These are phyloP conservation scores for Alliaria petiolata DNA, from an alignment of 345 rosid genomes.

Conservation along the genomic window DNA sequence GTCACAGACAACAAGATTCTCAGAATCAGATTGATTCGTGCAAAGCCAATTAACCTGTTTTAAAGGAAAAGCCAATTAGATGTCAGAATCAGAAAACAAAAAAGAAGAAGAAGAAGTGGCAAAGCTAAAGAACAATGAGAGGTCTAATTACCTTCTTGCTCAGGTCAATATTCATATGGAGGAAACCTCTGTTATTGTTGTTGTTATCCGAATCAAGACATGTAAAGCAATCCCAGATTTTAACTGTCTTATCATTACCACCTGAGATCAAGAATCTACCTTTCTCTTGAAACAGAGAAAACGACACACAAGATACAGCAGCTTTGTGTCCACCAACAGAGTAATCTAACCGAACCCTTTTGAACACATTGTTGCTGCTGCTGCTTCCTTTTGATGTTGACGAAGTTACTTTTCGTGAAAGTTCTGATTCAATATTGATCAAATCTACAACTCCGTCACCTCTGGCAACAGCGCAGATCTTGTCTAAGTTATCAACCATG, in stretches of 20 bases:
- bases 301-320: conserved; percentile 79
- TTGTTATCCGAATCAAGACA: conserved; percentile 40
- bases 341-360: conserved; percentile 71
- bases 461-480: conserved; percentile 69
- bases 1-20: conserved; percentile 86
- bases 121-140: neutral
- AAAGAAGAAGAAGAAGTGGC: neutral
- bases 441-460: conserved; percentile 80
- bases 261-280: conserved; percentile 78
- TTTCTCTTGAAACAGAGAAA: conserved; percentile 69
- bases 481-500: conserved; percentile 59
- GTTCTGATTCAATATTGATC: conserved; percentile 66
- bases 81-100: neutral
- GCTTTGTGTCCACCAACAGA: conserved; percentile 76
- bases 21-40: conserved; percentile 66
- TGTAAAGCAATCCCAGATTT: conserved; percentile 67
- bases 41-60: conserved; percentile 96
- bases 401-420: conserved; percentile 55
- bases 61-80: neutral
- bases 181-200: conserved; percentile 33
- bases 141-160: conserved; percentile 49
- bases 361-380: conserved; percentile 32
- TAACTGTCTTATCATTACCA: conserved; percentile 80
- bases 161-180: conserved; percentile 54
- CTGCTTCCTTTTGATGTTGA: conserved; percentile 33